Percentiles rank a stretch among this genome's conserved stretches.
Evolutionary conservation across 2,329 filamentous ascomycete genomes (phyloP).

Genomic region (Ceratocystis cubensis): DNA sequence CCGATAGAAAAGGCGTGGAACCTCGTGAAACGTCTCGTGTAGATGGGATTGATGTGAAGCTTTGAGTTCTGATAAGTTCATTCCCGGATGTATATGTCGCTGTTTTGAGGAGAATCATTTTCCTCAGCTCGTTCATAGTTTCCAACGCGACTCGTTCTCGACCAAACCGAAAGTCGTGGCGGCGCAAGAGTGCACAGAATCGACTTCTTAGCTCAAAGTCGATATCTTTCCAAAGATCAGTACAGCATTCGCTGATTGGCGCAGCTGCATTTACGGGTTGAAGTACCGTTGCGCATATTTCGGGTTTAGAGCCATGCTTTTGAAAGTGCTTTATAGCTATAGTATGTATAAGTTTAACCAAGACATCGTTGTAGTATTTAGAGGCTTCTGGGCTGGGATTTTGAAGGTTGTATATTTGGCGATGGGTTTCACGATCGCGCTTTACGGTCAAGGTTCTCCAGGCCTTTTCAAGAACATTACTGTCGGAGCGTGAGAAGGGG

Average conservation of each 20-base stretch:
- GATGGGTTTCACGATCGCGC: conserved; percentile 38
- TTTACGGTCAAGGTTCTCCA: conserved; percentile 52
- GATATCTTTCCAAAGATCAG: conserved; percentile 36
- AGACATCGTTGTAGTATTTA: conserved; percentile 29
- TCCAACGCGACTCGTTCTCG: conserved; percentile 36
- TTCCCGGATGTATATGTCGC: neutral
- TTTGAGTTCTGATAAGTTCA: conserved; percentile 9
- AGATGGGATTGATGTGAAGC: conserved; percentile 4
- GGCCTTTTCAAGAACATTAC: conserved; percentile 62
- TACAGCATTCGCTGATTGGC: conserved; percentile 35
- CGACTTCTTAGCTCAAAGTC: conserved; percentile 35
- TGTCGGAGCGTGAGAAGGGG: conserved; percentile 69
- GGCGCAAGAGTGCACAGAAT: conserved; percentile 40
- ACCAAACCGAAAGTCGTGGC: conserved; percentile 30
- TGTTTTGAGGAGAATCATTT: conserved; percentile 13
- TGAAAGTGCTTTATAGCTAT: conserved; percentile 37
- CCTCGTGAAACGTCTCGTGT: conserved; percentile 11
- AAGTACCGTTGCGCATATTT: conserved; percentile 12
- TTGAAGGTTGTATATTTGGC: conserved; percentile 25
- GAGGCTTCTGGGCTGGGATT: conserved; percentile 21
- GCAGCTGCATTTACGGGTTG: conserved; percentile 23
- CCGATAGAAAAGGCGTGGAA: conserved; percentile 14
- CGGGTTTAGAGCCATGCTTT: conserved; percentile 29
- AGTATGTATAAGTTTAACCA: conserved; percentile 32
- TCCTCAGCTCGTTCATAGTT: conserved; percentile 30